These are phyloP conservation scores for Apium graveolens DNA, from an alignment of 129 eudicot species.

Conservation along the genomic window DNA sequence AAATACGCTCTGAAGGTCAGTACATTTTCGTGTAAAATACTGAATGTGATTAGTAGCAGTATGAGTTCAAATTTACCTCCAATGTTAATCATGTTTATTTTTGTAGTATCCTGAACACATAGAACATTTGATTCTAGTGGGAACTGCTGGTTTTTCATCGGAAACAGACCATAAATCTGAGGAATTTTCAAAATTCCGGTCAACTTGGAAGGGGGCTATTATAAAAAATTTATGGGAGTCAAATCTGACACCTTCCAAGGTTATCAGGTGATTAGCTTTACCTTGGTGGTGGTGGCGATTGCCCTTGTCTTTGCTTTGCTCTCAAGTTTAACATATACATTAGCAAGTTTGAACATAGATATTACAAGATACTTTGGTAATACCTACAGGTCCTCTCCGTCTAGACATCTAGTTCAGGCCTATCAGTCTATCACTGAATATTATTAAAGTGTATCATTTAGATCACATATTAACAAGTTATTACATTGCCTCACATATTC, in stretches of 20 bases:
- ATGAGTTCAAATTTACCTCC: background rate
- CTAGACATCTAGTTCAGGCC: background rate
- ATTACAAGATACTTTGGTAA: background rate
- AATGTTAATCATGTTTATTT: conserved; percentile 8
- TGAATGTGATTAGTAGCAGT: conserved; percentile 9
- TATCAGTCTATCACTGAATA: background rate
- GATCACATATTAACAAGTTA: background rate
- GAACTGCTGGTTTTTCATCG: conserved; percentile 82
- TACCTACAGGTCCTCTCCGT: background rate
- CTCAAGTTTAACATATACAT: background rate
- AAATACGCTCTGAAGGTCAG: conserved; percentile 83
- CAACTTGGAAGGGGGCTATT: conserved; percentile 92
- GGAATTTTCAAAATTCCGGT: conserved; percentile 51
- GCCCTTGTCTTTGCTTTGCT: background rate
- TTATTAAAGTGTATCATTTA: background rate
- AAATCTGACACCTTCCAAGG: conserved; percentile 82
- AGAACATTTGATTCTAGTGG: conserved; percentile 78
- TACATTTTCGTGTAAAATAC: conserved; percentile 9
- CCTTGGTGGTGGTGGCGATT: background rate
- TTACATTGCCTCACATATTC: background rate
- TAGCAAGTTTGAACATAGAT: background rate
- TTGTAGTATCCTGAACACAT: conserved; percentile 89
- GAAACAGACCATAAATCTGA: conserved; percentile 65
- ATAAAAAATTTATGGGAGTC: conserved; percentile 89
- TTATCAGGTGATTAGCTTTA: conserved; percentile 49